Evolutionary conservation across 1,139 yeast species (phyloP).

Genomic region (Yamadazyma pseudoaaseri): DNA sequence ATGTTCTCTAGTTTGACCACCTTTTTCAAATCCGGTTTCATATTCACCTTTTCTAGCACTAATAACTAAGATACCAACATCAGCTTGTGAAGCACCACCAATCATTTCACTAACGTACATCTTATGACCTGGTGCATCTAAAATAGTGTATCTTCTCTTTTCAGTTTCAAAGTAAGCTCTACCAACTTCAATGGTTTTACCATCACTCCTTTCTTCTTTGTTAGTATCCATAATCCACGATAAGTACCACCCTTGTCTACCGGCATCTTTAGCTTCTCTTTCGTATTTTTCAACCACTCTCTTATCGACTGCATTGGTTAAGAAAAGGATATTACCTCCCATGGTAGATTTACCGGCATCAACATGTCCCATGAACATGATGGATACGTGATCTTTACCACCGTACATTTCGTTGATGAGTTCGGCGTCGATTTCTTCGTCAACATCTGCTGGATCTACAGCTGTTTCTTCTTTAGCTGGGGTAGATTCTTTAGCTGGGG

Average conservation of each 20-base stretch:
- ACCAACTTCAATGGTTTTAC: constrained; percentile 99
- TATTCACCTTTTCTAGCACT: constrained; percentile 99
- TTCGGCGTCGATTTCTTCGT: constrained; percentile 83
- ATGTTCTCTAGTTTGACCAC: constrained; percentile 99
- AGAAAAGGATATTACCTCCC: constrained; percentile 94
- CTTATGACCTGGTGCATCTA: constrained; percentile 99
- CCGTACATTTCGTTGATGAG: constrained; percentile 91
- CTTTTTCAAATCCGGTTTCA: constrained; percentile 98
- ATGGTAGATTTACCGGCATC: constrained; percentile 99
- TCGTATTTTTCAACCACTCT: constrained; percentile 99
- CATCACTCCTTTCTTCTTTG: constrained; percentile 97
- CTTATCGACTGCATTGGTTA: constrained; percentile 97
- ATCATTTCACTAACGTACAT: constrained; percentile 99
- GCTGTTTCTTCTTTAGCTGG: constrained; percentile 15
- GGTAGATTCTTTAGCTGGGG: constrained; percentile 8
- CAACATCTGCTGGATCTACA: constrained; percentile 23
- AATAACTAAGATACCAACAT: constrained; percentile 93
- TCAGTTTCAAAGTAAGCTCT: constrained; percentile 97
- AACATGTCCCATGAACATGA: constrained; percentile 98
- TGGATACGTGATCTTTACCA: constrained; percentile 94
- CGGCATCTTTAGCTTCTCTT: constrained; percentile 98
- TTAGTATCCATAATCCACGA: constrained; percentile 99
- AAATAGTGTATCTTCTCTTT: constrained; percentile 93
- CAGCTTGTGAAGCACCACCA: constrained; percentile 99
- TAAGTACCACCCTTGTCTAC: constrained; percentile 99